These are phyloP conservation scores for Benincasa hispida DNA, from an alignment of 306 rosid genomes.

Conservation along the genomic window DNA sequence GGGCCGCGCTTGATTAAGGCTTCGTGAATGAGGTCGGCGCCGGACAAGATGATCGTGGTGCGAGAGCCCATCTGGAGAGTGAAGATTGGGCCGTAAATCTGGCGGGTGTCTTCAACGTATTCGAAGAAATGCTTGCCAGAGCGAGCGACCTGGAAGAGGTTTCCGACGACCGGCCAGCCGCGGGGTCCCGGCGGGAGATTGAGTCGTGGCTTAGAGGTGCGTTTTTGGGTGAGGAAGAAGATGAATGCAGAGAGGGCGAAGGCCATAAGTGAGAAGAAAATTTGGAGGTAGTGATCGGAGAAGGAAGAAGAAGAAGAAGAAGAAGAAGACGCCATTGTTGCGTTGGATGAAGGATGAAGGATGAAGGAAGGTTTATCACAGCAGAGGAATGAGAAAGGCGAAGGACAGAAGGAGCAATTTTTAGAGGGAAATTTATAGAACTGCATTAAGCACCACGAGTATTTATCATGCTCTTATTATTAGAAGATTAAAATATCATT, in stretches of 20 bases:
- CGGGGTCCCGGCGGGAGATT: constrained; percentile 89
- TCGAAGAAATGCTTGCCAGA: constrained; percentile 63
- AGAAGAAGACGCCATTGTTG: constrained; percentile 11
- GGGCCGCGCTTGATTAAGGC: constrained; percentile 62
- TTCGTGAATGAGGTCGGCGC: constrained; percentile 53
- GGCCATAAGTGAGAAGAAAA: constrained; percentile 34
- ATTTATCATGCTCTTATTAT: too few species aligned
- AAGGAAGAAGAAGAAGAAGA: constrained; percentile 19
- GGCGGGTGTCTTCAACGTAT: constrained; percentile 23
- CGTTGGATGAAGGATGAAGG: constrained; percentile 5
- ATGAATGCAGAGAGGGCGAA: constrained; percentile 33
- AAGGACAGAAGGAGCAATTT: background rate
- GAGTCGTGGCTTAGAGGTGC: constrained; percentile 23
- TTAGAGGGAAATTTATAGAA: background rate
- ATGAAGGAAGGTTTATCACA: background rate
- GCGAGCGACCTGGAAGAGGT: constrained; percentile 70
- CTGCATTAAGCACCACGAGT: too few species aligned
- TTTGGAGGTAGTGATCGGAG: constrained; percentile 22
- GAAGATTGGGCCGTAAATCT: constrained; percentile 52
- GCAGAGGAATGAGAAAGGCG: background rate
- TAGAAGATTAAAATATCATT: too few species aligned
- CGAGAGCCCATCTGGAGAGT: constrained; percentile 81
- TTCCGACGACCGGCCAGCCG: constrained; percentile 95
- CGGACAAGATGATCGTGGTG: constrained; percentile 52
- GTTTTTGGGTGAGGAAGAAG: constrained; percentile 30